These are phyloP conservation scores for Eudorina sp. DNA, from an alignment of 139 green algal genomes.

Conservation along the genomic window DNA sequence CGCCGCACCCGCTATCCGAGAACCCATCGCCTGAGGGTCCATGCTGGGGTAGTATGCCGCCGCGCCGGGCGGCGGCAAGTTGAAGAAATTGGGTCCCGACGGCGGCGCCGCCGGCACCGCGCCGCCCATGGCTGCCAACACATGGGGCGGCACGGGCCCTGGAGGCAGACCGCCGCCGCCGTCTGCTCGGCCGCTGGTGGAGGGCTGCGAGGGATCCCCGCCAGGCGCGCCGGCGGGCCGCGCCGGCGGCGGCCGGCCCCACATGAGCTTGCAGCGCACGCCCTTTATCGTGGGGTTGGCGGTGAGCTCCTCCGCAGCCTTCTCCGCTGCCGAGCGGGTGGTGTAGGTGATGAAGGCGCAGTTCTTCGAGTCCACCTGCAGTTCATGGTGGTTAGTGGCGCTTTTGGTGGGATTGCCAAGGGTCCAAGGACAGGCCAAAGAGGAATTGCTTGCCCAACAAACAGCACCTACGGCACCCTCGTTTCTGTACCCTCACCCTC, in stretches of 20 bases:
- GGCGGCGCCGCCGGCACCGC: background rate
- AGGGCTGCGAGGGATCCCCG: slow-evolving; percentile 45
- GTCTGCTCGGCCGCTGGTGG: slow-evolving; percentile 26
- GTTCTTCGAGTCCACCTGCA: slow-evolving; percentile 62
- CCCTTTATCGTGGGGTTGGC: slow-evolving; percentile 91
- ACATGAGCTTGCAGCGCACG: slow-evolving; percentile 86
- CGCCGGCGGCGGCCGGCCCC: slow-evolving; percentile 83
- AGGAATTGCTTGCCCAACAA: no score
- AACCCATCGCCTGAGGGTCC: slow-evolving; percentile 65
- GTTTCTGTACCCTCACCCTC: no score
- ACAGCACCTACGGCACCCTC: no score
- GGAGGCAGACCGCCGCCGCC: background rate
- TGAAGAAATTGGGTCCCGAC: slow-evolving; percentile 44
- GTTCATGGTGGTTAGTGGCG: no score
- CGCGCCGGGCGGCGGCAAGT: slow-evolving; percentile 8
- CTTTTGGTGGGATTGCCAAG: no score
- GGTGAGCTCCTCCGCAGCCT: slow-evolving; percentile 83
- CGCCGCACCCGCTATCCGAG: slow-evolving; percentile 43
- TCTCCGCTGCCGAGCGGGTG: slow-evolving; percentile 84
- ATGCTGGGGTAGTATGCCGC: slow-evolving; percentile 64
- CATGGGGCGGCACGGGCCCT: slow-evolving; percentile 23
- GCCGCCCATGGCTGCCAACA: background rate
- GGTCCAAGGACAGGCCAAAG: no score
- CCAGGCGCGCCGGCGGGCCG: background rate
- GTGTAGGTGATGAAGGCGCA: slow-evolving; percentile 93